Evolutionary conservation across 2,329 filamentous ascomycete species (phyloP).

Genomic region (Penicillium sp.): DNA sequence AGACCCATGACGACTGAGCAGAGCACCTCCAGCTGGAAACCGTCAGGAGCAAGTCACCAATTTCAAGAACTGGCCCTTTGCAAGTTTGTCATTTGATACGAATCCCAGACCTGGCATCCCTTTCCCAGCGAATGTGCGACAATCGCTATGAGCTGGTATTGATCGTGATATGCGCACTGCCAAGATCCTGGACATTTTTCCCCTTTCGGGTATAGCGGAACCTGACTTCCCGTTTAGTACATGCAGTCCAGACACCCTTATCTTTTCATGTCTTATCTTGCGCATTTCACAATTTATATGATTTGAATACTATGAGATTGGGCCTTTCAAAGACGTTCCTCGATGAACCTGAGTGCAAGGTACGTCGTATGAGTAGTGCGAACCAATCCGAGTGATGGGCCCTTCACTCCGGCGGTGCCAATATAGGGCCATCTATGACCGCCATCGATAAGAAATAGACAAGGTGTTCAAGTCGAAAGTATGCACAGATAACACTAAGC

Average conservation of each 20-base stretch:
- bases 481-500: background rate
- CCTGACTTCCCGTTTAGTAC: conserved; percentile 27
- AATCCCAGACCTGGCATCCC: background rate
- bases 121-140: background rate
- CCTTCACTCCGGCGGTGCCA: background rate
- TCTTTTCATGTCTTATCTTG: conserved; percentile 5
- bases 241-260: conserved; percentile 18
- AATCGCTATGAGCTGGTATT: background rate
- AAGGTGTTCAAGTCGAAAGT: conserved; percentile 3
- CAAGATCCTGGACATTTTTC: conserved; percentile 33
- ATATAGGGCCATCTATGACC: background rate
- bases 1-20: background rate
- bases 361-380: background rate
- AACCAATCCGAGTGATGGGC: background rate
- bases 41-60: background rate
- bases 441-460: background rate
- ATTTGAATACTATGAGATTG: background rate
- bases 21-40: background rate
- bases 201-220: conserved; percentile 29
- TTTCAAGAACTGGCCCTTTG: background rate
- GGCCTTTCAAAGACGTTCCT: background rate
- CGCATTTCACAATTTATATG: background rate
- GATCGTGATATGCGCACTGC: background rate
- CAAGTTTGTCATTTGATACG: background rate
- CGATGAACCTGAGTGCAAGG: background rate